Conservation (phyloP, 345 rosid genomes). For the Geranium rotundifolium region DNA sequence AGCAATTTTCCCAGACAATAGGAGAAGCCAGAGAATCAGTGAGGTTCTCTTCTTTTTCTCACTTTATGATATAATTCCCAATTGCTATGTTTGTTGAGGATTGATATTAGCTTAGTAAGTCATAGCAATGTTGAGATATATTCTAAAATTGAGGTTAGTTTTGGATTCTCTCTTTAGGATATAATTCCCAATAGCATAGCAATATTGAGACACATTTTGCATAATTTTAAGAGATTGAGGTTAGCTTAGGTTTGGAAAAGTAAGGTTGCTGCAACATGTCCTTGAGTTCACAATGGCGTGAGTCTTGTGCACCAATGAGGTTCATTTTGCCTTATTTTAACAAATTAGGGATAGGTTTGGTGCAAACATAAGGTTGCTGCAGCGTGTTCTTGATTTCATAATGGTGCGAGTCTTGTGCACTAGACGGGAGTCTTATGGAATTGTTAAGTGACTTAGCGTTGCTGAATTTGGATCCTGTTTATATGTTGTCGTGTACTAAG, state of each 20-base stretch:
- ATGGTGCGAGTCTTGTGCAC: too few species aligned
- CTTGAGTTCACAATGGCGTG: too few species aligned
- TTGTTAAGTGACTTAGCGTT: neutral
- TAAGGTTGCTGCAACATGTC: too few species aligned
- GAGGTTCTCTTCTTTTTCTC: slow-evolving; percentile 32
- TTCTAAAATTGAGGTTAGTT: too few species aligned
- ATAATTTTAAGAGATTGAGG: too few species aligned
- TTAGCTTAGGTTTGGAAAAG: too few species aligned
- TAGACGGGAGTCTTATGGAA: neutral
- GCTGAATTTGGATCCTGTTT: neutral
- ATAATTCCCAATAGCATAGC: neutral
- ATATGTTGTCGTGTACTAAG: too few species aligned
- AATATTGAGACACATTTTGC: neutral
- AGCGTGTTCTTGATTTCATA: too few species aligned
- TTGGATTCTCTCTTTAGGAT: neutral
- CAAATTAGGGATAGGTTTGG: too few species aligned
- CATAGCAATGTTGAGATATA: neutral
- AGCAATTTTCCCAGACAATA: slow-evolving; percentile 71
- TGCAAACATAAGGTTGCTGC: too few species aligned
- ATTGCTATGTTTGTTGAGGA: neutral
- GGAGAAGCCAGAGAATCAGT: slow-evolving; percentile 48
- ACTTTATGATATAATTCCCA: neutral
- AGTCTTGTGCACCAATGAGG: too few species aligned
- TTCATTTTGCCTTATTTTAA: too few species aligned
- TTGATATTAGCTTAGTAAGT: neutral